phyloP scores from a whole-genome alignment of 805 yeast genomes.

The Cyberlindnera bimundalis region DNA sequence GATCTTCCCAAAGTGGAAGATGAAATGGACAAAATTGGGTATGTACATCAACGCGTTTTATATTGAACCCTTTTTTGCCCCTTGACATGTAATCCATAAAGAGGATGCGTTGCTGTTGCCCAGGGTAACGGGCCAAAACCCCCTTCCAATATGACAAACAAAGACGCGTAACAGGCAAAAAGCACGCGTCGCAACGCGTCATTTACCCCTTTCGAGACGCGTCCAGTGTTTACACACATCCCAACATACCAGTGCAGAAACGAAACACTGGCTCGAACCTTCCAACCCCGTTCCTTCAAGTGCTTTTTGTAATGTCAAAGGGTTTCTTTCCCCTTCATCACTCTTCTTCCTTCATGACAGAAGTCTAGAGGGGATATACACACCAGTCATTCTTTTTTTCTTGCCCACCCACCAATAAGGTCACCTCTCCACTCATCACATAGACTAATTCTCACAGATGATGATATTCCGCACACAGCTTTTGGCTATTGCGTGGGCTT shows the following conservation, averaged over 20 bases:
- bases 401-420: neutral
- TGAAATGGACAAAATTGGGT: no score
- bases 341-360: neutral
- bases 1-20: no score
- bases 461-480: slow-evolving; percentile 1
- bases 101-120: no score
- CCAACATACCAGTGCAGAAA: neutral
- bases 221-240: slow-evolving; percentile 1
- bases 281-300: neutral
- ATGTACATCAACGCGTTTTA: no score
- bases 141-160: neutral
- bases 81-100: no score
- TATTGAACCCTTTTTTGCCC: no score
- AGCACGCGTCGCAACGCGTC: slow-evolving; percentile 7
- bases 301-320: neutral
- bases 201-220: slow-evolving; percentile 5
- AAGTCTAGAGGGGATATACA: no score
- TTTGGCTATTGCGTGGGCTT: slow-evolving; percentile 6
- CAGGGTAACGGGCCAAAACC: no score
- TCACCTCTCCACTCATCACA: neutral
- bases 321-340: neutral
- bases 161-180: slow-evolving; percentile 1
- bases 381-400: neutral
- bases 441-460: neutral
- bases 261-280: neutral